Conservation (phyloP, 768 basidiomycete genomes). For the Mycena filopes region DNA sequence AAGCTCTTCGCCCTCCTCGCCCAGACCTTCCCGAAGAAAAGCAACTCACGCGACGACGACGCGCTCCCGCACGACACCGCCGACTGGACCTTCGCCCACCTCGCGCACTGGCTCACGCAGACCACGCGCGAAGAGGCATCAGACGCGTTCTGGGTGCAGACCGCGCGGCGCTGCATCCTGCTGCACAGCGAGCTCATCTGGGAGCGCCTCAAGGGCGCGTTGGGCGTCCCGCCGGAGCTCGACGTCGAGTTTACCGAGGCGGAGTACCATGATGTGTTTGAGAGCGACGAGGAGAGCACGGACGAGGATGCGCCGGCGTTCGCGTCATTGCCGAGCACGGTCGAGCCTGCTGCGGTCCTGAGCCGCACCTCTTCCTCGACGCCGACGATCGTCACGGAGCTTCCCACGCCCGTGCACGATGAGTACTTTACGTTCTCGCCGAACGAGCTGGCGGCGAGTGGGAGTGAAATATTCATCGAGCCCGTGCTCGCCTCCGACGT, state of each 20-base stretch:
- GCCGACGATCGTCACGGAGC: conserved; percentile 26
- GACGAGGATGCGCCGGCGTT: conserved; percentile 41
- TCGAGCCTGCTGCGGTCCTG: no score
- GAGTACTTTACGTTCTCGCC: conserved; percentile 31
- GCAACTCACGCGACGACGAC: conserved; percentile 34
- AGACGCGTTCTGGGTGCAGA: conserved; percentile 79
- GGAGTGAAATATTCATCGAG: conserved; percentile 50
- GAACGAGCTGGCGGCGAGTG: conserved; percentile 27
- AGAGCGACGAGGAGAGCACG: conserved; percentile 47
- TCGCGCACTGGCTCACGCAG: conserved; percentile 74
- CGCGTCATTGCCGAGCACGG: background rate
- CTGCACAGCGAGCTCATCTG: conserved; percentile 87
- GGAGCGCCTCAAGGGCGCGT: conserved; percentile 89
- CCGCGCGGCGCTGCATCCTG: conserved; percentile 79
- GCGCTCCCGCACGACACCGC: conserved; percentile 64
- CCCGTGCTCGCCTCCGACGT: conserved; percentile 58
- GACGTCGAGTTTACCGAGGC: conserved; percentile 64
- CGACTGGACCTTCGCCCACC: conserved; percentile 77
- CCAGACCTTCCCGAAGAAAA: conserved; percentile 67
- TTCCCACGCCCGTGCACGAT: conserved; percentile 31
- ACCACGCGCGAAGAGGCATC: conserved; percentile 70
- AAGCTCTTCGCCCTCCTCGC: conserved; percentile 79
- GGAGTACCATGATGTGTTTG: conserved; percentile 48
- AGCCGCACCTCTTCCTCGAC: conserved; percentile 13
- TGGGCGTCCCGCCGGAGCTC: conserved; percentile 89